Percentiles rank a stretch among this genome's conserved stretches.
phyloP scores from a whole-genome alignment of 306 rosid genomes.

The Lathyrus sativus region DNA sequence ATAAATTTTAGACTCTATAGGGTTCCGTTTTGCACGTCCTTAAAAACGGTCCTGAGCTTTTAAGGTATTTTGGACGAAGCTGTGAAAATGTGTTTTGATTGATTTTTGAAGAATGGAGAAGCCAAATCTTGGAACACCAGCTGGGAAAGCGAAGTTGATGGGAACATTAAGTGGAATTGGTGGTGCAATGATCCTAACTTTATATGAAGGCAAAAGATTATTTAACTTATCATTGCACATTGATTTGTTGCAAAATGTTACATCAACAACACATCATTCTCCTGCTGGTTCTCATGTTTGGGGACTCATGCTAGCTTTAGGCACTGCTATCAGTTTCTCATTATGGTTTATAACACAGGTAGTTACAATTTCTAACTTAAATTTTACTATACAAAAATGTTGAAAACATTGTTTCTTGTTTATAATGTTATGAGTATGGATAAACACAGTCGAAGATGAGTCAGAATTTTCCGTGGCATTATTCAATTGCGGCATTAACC shows the following conservation, averaged over 20 bases:
- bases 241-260: conserved; percentile 16
- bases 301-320: conserved; percentile 42
- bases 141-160: conserved; percentile 49
- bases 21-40: too few species aligned
- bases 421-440: not conserved
- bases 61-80: not conserved
- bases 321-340: conserved; percentile 38
- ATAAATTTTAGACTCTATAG: too few species aligned
- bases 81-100: not conserved
- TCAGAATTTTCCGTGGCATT: conserved; percentile 45
- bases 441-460: conserved; percentile 50
- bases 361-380: not conserved
- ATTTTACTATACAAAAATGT: not conserved
- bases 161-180: conserved; percentile 49
- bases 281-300: conserved; percentile 7
- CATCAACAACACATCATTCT: conserved; percentile 22
- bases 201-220: conserved; percentile 49
- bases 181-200: conserved; percentile 61
- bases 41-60: too few species aligned
- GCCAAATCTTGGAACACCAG: conserved; percentile 34
- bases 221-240: conserved; percentile 41
- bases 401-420: not conserved
- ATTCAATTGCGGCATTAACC: conserved; percentile 47
- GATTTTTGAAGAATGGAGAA: conserved; percentile 42
- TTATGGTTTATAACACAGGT: conserved; percentile 56